phyloP scores from a whole-genome alignment of 495 filamentous ascomycete genomes.

The Endocarpon pusillum region DNA sequence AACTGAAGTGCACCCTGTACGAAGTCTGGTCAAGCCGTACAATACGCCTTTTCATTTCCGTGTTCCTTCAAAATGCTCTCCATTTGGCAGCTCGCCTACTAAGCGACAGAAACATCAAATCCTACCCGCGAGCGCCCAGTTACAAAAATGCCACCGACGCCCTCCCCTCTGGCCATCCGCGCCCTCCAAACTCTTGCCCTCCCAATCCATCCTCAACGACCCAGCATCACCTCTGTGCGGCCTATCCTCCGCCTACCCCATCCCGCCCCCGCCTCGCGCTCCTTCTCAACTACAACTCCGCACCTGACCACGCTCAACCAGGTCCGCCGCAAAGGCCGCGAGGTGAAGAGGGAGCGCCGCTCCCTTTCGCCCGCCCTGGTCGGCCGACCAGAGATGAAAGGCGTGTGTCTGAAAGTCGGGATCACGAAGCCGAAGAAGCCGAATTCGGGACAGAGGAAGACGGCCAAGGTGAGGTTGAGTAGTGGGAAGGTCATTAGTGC shows the following conservation, averaged over 20 bases:
- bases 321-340: conserved; percentile 54
- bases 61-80: too few relatives aligned
- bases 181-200: conserved; percentile 15
- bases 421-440: conserved; percentile 95
- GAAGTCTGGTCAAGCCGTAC: too few relatives aligned
- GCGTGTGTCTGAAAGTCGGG: conserved; percentile 83
- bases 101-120: not conserved
- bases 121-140: not conserved
- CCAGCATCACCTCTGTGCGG: conserved; percentile 9
- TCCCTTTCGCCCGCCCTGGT: conserved; percentile 70
- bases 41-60: too few relatives aligned
- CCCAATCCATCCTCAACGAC: conserved; percentile 9
- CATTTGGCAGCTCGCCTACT: not conserved
- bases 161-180: conserved; percentile 21
- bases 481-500: conserved; percentile 71
- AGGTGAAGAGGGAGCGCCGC: conserved; percentile 59
- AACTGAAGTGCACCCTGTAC: too few relatives aligned
- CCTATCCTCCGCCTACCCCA: conserved; percentile 10
- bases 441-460: conserved; percentile 90
- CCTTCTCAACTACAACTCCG: conserved; percentile 28
- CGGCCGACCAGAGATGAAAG: conserved; percentile 69
- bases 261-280: conserved; percentile 12
- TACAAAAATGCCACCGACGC: conserved; percentile 3
- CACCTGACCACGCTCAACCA: conserved; percentile 33
- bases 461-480: conserved; percentile 71